phyloP scores from a whole-genome alignment of 2,329 filamentous ascomycete species.

The Trichoderma lentiforme region DNA sequence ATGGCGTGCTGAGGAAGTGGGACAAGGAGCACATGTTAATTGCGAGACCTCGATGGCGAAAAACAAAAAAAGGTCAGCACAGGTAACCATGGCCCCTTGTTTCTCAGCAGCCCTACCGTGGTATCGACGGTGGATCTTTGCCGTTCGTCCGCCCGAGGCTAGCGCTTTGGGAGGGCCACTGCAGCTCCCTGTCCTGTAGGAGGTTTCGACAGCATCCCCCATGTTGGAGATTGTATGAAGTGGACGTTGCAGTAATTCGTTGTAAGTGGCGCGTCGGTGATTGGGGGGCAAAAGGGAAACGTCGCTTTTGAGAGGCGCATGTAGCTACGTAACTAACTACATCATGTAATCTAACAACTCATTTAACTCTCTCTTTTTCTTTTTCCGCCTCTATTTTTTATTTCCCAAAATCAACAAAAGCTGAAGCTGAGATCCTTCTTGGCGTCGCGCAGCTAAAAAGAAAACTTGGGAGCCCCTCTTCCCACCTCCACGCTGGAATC shows the following conservation, averaged over 20 bases:
- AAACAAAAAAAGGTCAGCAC: not conserved
- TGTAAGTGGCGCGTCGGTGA: constrained; percentile 2
- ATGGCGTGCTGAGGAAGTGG: not conserved
- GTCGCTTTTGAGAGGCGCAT: not conserved
- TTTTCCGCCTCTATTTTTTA: not conserved
- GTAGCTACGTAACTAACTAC: not conserved
- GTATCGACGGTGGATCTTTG: not conserved
- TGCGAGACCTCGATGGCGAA: not conserved
- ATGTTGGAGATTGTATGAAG: not conserved
- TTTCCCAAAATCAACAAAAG: not conserved
- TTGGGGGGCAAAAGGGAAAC: not conserved
- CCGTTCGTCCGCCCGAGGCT: constrained; percentile 7
- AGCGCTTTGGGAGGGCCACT: not conserved
- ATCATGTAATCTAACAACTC: not conserved
- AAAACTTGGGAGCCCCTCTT: not conserved
- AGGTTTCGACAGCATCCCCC: too few relatives aligned
- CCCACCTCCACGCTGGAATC: not conserved
- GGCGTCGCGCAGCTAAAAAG: not conserved
- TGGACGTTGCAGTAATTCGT: not conserved
- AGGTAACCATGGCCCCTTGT: not conserved
- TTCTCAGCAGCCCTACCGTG: not conserved
- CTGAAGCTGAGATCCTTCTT: not conserved
- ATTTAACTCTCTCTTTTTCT: not conserved
- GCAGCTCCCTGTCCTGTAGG: not conserved
- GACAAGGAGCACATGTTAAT: not conserved